Conservation (phyloP, 495 filamentous ascomycete genomes). For the Pseudevernia furfuracea region DNA sequence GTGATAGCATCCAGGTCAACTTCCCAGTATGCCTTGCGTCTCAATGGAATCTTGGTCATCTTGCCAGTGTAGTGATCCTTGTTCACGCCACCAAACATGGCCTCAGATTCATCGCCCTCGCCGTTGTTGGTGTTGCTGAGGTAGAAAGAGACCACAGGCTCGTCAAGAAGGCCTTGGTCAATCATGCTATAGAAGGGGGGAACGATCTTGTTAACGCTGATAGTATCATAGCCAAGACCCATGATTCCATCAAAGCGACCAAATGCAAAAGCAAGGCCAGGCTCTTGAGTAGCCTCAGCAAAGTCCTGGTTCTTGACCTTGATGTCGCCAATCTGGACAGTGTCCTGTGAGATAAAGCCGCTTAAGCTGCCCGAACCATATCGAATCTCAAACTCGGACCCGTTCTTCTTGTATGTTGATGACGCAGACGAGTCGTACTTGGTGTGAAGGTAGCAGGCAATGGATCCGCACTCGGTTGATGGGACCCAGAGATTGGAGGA, state of each 20-base stretch:
- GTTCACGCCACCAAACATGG: slow-evolving; percentile 86
- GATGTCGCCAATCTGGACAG: slow-evolving; percentile 78
- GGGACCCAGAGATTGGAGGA: slow-evolving; percentile 99
- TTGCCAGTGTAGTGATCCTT: slow-evolving; percentile 80
- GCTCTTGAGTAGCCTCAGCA: slow-evolving; percentile 89
- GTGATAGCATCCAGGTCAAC: slow-evolving; percentile 88
- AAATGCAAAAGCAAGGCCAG: slow-evolving; percentile 95
- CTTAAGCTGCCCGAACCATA: slow-evolving; percentile 95
- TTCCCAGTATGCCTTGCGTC: slow-evolving; percentile 99
- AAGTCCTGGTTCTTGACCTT: slow-evolving; percentile 83
- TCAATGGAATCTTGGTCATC: slow-evolving; percentile 83
- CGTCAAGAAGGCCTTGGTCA: slow-evolving; percentile 79
- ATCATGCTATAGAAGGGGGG: slow-evolving; percentile 97
- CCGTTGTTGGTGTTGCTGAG: slow-evolving; percentile 65
- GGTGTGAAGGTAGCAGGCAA: slow-evolving; percentile 94
- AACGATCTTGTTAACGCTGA: slow-evolving; percentile 89
- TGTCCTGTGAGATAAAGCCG: slow-evolving; percentile 88
- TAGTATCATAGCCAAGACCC: slow-evolving; percentile 87
- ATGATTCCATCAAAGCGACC: slow-evolving; percentile 97
- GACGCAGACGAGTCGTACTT: slow-evolving; percentile 93
- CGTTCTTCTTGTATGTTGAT: slow-evolving; percentile 89
- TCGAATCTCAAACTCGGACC: slow-evolving; percentile 81
- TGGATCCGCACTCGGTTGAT: slow-evolving; percentile 80
- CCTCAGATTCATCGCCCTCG: slow-evolving; percentile 72
- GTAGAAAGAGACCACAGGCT: slow-evolving; percentile 95